Evolutionary conservation across 208 protist genomes (phyloP).

Genomic region (Leptomonas seymouri): DNA sequence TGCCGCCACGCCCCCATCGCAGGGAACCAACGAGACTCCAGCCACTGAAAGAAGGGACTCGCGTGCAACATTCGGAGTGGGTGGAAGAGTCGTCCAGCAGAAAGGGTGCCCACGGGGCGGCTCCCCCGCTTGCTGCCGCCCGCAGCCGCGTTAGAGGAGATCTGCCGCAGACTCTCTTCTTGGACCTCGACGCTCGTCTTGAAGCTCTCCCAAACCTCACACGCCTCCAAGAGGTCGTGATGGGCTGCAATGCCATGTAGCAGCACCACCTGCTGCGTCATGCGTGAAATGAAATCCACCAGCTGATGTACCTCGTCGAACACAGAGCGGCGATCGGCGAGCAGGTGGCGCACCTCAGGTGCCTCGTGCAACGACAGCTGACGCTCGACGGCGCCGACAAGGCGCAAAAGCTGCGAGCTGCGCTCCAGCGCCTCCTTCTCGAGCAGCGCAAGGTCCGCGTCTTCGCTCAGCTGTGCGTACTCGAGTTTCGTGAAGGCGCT

Average conservation of each 20-base stretch:
- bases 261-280: conserved; percentile 46
- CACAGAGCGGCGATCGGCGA: conserved; percentile 32
- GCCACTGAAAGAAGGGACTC: conserved; percentile 64
- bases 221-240: conserved; percentile 41
- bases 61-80: conserved; percentile 18
- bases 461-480: conserved; percentile 53
- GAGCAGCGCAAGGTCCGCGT: conserved; percentile 40
- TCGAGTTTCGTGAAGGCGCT: conserved; percentile 61
- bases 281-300: conserved; percentile 41
- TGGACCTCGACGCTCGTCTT: conserved; percentile 21
- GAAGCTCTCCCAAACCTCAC: conserved; percentile 41
- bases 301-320: conserved; percentile 43
- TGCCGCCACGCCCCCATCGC: conserved; percentile 63
- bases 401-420: conserved; percentile 32
- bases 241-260: conserved; percentile 44
- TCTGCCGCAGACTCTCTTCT: background rate
- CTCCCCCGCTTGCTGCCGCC: background rate
- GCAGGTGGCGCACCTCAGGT: conserved; percentile 42
- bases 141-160: too few species aligned
- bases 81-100: conserved; percentile 3
- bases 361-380: conserved; percentile 58
- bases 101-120: background rate
- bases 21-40: conserved; percentile 71
- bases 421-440: conserved; percentile 45
- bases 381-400: conserved; percentile 63